phyloP scores from a whole-genome alignment of 345 rosid genomes.

The Boechera stricta region DNA sequence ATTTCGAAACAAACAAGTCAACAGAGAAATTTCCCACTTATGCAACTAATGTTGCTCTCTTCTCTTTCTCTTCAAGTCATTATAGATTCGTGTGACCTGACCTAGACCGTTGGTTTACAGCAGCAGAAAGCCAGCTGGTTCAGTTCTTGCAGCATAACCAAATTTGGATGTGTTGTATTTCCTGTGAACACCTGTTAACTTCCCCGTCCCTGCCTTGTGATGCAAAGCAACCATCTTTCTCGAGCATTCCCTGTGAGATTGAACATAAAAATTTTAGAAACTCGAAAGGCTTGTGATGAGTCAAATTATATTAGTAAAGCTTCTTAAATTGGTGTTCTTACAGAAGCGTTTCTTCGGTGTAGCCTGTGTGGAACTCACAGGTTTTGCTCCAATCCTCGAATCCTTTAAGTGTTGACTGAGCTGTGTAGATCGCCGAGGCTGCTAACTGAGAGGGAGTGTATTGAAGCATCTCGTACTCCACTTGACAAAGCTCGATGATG shows the following conservation, averaged over 20 bases:
- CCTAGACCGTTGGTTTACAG: slow-evolving; percentile 22
- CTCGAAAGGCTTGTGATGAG: not conserved
- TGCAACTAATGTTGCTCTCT: slow-evolving; percentile 33
- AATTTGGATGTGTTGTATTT: slow-evolving; percentile 81
- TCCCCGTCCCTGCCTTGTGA: slow-evolving; percentile 78
- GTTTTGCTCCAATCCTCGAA: slow-evolving; percentile 57
- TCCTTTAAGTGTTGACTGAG: slow-evolving; percentile 55
- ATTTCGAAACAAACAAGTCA: slow-evolving; percentile 1
- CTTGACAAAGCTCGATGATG: slow-evolving; percentile 61
- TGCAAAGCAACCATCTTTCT: slow-evolving; percentile 77
- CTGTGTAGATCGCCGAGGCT: slow-evolving; percentile 73
- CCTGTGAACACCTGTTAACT: slow-evolving; percentile 79
- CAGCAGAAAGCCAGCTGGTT: slow-evolving; percentile 68
- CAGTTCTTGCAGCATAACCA: slow-evolving; percentile 71
- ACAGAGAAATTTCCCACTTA: slow-evolving; percentile 1
- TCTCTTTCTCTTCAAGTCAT: slow-evolving; percentile 23
- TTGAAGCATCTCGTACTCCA: slow-evolving; percentile 64
- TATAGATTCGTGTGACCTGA: slow-evolving; percentile 9
- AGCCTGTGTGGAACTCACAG: slow-evolving; percentile 53
- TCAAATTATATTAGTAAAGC: not conserved
- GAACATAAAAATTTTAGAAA: slow-evolving; percentile 22
- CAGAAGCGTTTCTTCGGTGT: slow-evolving; percentile 57
- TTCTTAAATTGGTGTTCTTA: slow-evolving; percentile 27
- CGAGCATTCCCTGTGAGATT: slow-evolving; percentile 70
- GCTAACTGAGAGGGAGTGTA: slow-evolving; percentile 66